Evolutionary conservation across 345 rosid genomes (phyloP).

Genomic region (Melaleuca alternifolia): DNA sequence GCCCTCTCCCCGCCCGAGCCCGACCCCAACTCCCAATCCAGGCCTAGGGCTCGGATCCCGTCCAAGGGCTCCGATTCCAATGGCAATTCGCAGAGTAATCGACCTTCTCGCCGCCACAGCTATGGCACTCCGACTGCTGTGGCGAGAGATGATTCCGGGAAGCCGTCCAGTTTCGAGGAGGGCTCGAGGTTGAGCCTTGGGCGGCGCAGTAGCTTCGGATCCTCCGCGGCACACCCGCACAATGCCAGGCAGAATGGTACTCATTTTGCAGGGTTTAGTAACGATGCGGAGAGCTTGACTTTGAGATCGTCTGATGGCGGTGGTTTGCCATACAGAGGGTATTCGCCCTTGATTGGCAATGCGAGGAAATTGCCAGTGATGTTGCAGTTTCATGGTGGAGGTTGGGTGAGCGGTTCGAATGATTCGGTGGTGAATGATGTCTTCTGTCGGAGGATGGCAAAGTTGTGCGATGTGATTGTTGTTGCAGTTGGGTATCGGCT

Average conservation of each 20-base stretch:
- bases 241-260: slow-evolving; percentile 28
- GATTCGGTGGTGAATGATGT: slow-evolving; percentile 84
- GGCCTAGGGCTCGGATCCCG: neutral
- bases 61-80: neutral
- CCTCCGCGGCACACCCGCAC: slow-evolving; percentile 9
- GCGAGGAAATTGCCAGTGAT: slow-evolving; percentile 55
- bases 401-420: slow-evolving; percentile 91
- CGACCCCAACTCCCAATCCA: slow-evolving; percentile 16
- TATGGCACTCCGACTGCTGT: neutral
- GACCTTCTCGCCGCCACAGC: slow-evolving; percentile 2
- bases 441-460: slow-evolving; percentile 72
- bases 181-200: neutral
- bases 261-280: slow-evolving; percentile 17
- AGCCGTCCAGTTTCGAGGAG: neutral
- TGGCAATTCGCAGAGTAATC: neutral
- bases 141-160: neutral
- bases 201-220: slow-evolving; percentile 53
- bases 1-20: slow-evolving; percentile 55
- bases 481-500: slow-evolving; percentile 86
- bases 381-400: slow-evolving; percentile 94
- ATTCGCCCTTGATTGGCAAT: slow-evolving; percentile 39
- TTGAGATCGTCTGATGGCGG: slow-evolving; percentile 24
- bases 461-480: slow-evolving; percentile 78
- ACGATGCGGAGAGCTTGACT: slow-evolving; percentile 23
- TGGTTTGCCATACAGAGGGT: slow-evolving; percentile 52